phyloP scores from a whole-genome alignment of 768 basidiomycete species.

The Rubroboletus pulcherrimus region DNA sequence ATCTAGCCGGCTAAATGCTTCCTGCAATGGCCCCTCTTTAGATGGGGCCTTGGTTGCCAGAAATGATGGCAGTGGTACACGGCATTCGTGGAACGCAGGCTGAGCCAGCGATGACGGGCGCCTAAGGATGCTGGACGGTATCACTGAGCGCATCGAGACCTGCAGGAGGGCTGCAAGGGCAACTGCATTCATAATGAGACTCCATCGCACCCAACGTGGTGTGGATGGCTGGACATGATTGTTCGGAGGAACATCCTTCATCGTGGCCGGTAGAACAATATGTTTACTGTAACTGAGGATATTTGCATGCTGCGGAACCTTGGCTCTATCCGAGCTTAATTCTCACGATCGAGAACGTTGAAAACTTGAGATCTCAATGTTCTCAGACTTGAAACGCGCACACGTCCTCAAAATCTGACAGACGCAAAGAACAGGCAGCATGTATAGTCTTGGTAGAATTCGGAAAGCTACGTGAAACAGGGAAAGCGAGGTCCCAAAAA shows the following conservation, averaged over 20 bases:
- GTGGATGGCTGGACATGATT: not conserved
- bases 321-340: not conserved
- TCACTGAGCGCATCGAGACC: not conserved
- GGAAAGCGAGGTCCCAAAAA: not conserved
- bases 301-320: too few relatives aligned
- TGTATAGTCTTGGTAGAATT: too few relatives aligned
- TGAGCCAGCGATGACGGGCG: not conserved
- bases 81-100: conserved; percentile 5
- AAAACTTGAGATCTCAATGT: too few relatives aligned
- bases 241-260: not conserved
- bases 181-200: conserved; percentile 13
- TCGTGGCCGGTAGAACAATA: too few relatives aligned
- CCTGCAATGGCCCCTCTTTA: conserved; percentile 7
- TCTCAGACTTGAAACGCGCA: too few relatives aligned
- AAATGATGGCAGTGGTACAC: conserved; percentile 16
- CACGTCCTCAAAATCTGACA: too few relatives aligned
- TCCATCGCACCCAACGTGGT: conserved; percentile 16
- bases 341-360: not conserved
- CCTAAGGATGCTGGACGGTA: not conserved
- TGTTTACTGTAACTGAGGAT: too few relatives aligned
- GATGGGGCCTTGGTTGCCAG: conserved; percentile 14
- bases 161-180: conserved; percentile 12
- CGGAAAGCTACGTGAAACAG: too few relatives aligned
- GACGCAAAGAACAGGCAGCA: too few relatives aligned
- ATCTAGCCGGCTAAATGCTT: conserved; percentile 7